These are phyloP conservation scores for Geranium brycei DNA, from an alignment of 345 rosid genomes.

Conservation along the genomic window DNA sequence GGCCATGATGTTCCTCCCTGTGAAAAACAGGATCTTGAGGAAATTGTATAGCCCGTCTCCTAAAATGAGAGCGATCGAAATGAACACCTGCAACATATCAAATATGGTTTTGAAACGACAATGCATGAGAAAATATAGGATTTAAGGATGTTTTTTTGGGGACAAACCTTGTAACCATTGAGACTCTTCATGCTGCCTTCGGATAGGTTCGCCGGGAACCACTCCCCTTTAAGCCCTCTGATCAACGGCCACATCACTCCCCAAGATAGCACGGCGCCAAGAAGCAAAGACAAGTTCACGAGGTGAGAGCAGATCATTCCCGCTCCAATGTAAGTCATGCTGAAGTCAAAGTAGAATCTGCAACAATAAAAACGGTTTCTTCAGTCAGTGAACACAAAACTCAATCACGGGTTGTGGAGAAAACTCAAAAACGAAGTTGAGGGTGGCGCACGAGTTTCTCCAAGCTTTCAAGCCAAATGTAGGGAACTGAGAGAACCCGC, in stretches of 20 bases:
- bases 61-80: conserved; percentile 27
- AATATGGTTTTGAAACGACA: neutral
- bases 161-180: conserved; percentile 68
- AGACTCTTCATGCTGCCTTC: conserved; percentile 79
- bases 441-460: conserved; percentile 53
- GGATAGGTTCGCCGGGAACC: conserved; percentile 46
- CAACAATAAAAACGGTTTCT: conserved; percentile 5
- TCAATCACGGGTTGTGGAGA: too few relatives aligned
- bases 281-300: conserved; percentile 75
- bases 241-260: conserved; percentile 95
- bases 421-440: neutral
- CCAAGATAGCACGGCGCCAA: conserved; percentile 86
- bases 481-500: conserved; percentile 74
- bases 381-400: too few relatives aligned
- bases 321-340: conserved; percentile 80
- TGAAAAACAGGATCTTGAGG: conserved; percentile 20
- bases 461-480: conserved; percentile 71
- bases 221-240: conserved; percentile 46
- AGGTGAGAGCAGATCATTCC: conserved; percentile 98
- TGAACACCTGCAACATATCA: conserved; percentile 20
- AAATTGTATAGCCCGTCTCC: conserved; percentile 34
- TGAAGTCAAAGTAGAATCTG: conserved; percentile 89
- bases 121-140: too few relatives aligned
- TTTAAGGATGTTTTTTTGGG: too few relatives aligned
- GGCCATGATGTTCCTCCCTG: conserved; percentile 9